Evolutionary conservation across 2,329 filamentous ascomycete species (phyloP).

Genomic region (Aspergillus jensenii): DNA sequence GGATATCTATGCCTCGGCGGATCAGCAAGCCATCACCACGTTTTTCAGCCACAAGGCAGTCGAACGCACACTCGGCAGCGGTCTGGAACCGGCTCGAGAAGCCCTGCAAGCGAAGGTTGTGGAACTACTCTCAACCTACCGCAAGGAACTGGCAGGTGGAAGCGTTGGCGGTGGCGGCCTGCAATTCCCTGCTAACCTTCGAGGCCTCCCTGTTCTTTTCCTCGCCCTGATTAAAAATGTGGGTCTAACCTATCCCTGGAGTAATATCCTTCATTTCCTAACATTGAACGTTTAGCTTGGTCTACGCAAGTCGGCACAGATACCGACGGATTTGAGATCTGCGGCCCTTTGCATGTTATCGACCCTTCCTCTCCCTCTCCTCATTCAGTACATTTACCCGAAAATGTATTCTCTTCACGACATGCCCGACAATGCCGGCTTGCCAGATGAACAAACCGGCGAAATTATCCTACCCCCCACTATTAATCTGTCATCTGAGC

Average conservation of each 20-base stretch:
- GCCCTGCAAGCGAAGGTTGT: conserved; percentile 87
- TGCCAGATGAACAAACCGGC: conserved; percentile 80
- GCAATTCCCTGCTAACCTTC: conserved; percentile 90
- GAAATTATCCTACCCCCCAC: conserved; percentile 85
- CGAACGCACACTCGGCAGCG: conserved; percentile 79
- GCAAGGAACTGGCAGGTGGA: conserved; percentile 92
- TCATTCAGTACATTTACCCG: conserved; percentile 92
- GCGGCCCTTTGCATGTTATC: conserved; percentile 92
- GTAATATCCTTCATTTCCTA: conserved; percentile 19
- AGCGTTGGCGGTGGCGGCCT: conserved; percentile 91
- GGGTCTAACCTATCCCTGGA: conserved; percentile 30
- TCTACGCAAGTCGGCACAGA: conserved; percentile 87
- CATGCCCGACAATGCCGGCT: conserved; percentile 91
- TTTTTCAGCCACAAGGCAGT: conserved; percentile 99
- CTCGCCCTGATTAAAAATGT: conserved; percentile 95
- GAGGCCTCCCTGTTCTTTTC: conserved; percentile 85
- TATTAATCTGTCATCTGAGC: conserved; percentile 82
- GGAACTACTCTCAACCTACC: conserved; percentile 91
- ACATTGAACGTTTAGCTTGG: conserved; percentile 54
- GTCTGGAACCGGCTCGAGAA: conserved; percentile 87
- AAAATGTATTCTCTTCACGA: conserved; percentile 85
- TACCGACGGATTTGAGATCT: conserved; percentile 88
- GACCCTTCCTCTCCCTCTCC: conserved; percentile 81
- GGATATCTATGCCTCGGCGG: conserved; percentile 90
- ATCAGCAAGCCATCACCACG: conserved; percentile 87